Base-by-base conservation (phyloP, 345 rosid species). In the Gossypium longicalyx region DNA sequence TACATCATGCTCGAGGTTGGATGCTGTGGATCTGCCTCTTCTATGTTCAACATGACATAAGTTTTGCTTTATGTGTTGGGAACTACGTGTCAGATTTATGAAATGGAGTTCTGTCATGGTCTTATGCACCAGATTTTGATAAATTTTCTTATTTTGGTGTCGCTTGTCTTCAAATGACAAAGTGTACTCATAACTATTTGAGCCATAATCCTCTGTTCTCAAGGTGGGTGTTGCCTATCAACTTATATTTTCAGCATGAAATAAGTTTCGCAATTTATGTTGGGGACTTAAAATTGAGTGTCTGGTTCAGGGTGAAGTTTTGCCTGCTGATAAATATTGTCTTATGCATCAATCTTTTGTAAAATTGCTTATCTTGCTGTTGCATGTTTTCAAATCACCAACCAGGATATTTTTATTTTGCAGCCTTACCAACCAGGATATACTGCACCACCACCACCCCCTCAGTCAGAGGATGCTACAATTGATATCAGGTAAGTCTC, bases 341-440 rank as follows among this genome's bases (percentile, higher is more conserved):
- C 49, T 64, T 41, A 38, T 41, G 27, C 9, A 44, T 43, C 29
- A 43, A 65, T 49, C 70, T 45, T 67, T 45, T 45, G 54, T 65
- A 22, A 22, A 22, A 12, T 22, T 67, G 34, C 17, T 67, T 67
- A 20, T 67, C 22, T 67, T 22, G 2, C 17, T 45, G 53, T 22
- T 22, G 71, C 52, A 45, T 22, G 53, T 20, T 67, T 22, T 67
- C 4, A 22, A 67, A 45, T 67, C 54, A 67, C 19, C 49, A 13
- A 15, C 49, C 25, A 25, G 15, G 20, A 23, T 58, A 17, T 23
- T 0, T 48, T 19, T 67, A 27, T n/a, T 59, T 76, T 78, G 60
- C 87, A 95, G 99, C 85, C 92, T 72, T 95, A 95, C 75, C 97
- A 91, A 63, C 81, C 89, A 62, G 99, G 97, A 63, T 95, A 95